Percentiles rank a stretch among this genome's conserved stretches.
phyloP scores from a whole-genome alignment of 495 filamentous ascomycete species.

The Rhypophila decipiens region DNA sequence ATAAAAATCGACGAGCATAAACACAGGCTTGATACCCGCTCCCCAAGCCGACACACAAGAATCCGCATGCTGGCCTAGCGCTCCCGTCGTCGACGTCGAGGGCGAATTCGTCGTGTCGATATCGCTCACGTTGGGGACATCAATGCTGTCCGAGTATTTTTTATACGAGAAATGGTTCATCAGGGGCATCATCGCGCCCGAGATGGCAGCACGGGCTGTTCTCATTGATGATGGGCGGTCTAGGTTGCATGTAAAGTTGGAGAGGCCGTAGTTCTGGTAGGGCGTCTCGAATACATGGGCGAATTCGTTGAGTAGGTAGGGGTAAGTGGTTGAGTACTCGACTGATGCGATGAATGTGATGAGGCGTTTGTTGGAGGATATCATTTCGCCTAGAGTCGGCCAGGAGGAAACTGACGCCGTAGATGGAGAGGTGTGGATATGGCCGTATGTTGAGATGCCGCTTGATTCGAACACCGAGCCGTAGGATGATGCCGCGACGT shows the following conservation, averaged over 20 bases:
- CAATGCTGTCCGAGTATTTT: conserved; percentile 47
- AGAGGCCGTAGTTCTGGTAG: conserved; percentile 51
- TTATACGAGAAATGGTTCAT: conserved; percentile 71
- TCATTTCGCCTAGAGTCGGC: conserved; percentile 61
- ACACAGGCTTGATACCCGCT: conserved; percentile 46
- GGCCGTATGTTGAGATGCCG: conserved; percentile 55
- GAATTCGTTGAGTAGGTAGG: conserved; percentile 67
- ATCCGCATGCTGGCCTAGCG: conserved; percentile 52
- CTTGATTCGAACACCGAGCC: conserved; percentile 46
- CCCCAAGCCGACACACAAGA: conserved; percentile 48
- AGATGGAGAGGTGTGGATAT: conserved; percentile 38
- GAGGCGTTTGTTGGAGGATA: conserved; percentile 51
- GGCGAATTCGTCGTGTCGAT: conserved; percentile 52
- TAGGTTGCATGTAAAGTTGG: conserved; percentile 53
- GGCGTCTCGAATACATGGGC: conserved; percentile 65
- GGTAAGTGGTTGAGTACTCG: conserved; percentile 37
- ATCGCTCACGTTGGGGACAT: conserved; percentile 49
- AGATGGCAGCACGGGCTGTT: conserved; percentile 40
- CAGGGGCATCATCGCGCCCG: conserved; percentile 44
- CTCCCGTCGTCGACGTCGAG: conserved; percentile 38
- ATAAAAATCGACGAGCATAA: conserved; percentile 63
- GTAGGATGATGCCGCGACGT: conserved; percentile 41
- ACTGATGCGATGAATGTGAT: conserved; percentile 58
- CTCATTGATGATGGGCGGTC: conserved; percentile 48
- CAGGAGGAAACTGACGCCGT: conserved; percentile 45